Conservation (phyloP, 2,329 filamentous ascomycete species). For the Aureobasidium sp. region DNA sequence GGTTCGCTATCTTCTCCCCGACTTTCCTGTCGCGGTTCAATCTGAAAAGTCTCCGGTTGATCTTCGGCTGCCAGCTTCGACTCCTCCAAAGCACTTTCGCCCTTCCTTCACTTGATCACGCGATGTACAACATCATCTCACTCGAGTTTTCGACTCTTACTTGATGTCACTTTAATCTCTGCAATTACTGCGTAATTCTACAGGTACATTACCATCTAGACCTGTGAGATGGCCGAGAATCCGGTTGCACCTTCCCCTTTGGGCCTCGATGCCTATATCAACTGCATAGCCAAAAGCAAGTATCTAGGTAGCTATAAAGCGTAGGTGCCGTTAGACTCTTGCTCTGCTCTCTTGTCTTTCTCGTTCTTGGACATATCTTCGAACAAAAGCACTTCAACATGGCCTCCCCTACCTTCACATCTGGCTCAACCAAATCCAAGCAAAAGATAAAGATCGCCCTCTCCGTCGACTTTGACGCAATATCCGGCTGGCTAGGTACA, state of each 20-base stretch:
- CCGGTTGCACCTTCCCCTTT: constrained; percentile 7
- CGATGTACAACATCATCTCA: not conserved
- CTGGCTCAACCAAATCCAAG: constrained; percentile 11
- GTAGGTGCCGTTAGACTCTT: not conserved
- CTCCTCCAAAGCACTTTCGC: not conserved
- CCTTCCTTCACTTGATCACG: not conserved
- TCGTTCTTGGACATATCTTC: no score
- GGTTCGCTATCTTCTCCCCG: not conserved
- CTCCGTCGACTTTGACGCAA: constrained; percentile 49
- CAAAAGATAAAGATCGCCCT: constrained; percentile 33
- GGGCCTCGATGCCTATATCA: not conserved
- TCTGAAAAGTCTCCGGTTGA: not conserved
- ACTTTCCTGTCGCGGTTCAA: constrained; percentile 2
- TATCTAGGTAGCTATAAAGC: not conserved
- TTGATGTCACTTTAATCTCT: not conserved
- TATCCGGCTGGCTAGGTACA: constrained; percentile 53
- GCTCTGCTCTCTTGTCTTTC: not conserved
- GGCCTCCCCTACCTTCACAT: not conserved
- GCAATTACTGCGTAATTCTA: not conserved
- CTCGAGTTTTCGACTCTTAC: not conserved
- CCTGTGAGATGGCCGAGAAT: not conserved
- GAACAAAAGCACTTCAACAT: not conserved
- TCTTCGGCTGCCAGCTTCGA: not conserved
- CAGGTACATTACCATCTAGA: not conserved
- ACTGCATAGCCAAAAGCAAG: constrained; percentile 1